phyloP scores from a whole-genome alignment of 345 rosid genomes.

The Salix suchowensis region DNA sequence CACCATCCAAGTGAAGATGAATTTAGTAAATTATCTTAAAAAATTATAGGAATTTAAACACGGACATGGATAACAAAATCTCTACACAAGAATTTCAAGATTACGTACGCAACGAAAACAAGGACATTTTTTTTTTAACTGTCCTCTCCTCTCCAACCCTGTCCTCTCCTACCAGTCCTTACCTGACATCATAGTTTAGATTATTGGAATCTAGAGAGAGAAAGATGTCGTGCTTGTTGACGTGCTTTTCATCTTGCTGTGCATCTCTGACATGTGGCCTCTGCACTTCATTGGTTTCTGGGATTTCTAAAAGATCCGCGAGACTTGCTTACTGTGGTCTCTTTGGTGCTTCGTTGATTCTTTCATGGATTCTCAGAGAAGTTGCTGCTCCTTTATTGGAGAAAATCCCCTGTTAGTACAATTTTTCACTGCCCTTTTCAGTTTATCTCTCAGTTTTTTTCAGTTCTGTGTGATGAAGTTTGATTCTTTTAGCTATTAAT shows the following conservation, averaged over 20 bases:
- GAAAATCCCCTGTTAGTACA: slow-evolving; percentile 60
- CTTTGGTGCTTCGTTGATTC: slow-evolving; percentile 74
- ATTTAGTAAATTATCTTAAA: too few relatives aligned
- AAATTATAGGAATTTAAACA: too few relatives aligned
- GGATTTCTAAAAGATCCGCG: slow-evolving; percentile 73
- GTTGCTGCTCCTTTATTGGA: slow-evolving; percentile 73
- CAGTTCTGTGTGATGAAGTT: slow-evolving; percentile 1
- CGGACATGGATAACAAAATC: neutral
- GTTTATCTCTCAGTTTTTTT: neutral
- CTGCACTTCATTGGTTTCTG: slow-evolving; percentile 84
- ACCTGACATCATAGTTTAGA: neutral
- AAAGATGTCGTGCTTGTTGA: slow-evolving; percentile 32
- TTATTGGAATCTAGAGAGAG: neutral
- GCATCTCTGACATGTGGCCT: slow-evolving; percentile 83
- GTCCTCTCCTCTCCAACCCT: neutral
- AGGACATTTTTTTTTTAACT: neutral
- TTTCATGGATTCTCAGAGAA: slow-evolving; percentile 90
- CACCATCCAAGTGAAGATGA: too few relatives aligned
- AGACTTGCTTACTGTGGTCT: slow-evolving; percentile 92
- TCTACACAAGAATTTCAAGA: neutral
- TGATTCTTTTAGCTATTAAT: slow-evolving; percentile 3
- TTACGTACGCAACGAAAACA: neutral
- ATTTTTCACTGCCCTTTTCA: neutral
- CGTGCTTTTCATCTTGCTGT: slow-evolving; percentile 79
- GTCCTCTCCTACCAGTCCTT: slow-evolving; percentile 4